Percentiles rank a stretch among this genome's conserved stretches.
Evolutionary conservation across 1,139 yeast species (phyloP).

Genomic region (Magnusiomyces fungicola): DNA sequence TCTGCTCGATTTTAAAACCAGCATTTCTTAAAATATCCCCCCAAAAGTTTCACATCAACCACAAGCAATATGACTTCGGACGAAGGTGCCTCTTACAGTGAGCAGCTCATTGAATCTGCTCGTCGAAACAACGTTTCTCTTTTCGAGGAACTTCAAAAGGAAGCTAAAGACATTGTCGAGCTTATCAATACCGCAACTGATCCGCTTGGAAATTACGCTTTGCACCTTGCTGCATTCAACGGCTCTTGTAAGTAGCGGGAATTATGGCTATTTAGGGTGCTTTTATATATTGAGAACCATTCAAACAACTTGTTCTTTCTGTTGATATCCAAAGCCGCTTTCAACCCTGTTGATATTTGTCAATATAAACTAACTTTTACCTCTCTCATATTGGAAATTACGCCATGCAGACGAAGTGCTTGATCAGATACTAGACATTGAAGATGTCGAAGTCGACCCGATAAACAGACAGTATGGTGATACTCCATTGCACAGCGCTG

Average conservation of each 20-base stretch:
- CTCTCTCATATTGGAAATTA: too few relatives aligned
- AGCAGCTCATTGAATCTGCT: slow-evolving; percentile 79
- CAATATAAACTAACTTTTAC: neutral
- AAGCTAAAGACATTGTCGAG: slow-evolving; percentile 44
- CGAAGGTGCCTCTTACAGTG: slow-evolving; percentile 69
- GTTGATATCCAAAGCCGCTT: neutral
- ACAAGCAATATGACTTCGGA: slow-evolving; percentile 20
- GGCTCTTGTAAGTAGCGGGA: slow-evolving; percentile 69
- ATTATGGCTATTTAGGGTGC: too few relatives aligned
- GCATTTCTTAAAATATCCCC: too few relatives aligned
- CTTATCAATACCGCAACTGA: slow-evolving; percentile 67
- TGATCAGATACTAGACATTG: slow-evolving; percentile 75
- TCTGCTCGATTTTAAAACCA: too few relatives aligned
- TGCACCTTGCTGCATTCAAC: slow-evolving; percentile 72
- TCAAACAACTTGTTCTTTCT: too few relatives aligned
- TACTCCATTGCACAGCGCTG: slow-evolving; percentile 87
- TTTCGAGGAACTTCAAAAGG: slow-evolving; percentile 46
- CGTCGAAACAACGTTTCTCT: slow-evolving; percentile 84
- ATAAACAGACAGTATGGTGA: slow-evolving; percentile 63
- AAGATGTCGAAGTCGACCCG: slow-evolving; percentile 88
- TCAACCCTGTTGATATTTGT: neutral
- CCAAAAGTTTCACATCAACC: too few relatives aligned
- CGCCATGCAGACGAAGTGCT: slow-evolving; percentile 62
- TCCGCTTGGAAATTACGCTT: slow-evolving; percentile 71
- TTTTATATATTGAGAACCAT: too few relatives aligned